Conservation (phyloP, 768 basidiomycete genomes). For the Fomitopsis pulvina region DNA sequence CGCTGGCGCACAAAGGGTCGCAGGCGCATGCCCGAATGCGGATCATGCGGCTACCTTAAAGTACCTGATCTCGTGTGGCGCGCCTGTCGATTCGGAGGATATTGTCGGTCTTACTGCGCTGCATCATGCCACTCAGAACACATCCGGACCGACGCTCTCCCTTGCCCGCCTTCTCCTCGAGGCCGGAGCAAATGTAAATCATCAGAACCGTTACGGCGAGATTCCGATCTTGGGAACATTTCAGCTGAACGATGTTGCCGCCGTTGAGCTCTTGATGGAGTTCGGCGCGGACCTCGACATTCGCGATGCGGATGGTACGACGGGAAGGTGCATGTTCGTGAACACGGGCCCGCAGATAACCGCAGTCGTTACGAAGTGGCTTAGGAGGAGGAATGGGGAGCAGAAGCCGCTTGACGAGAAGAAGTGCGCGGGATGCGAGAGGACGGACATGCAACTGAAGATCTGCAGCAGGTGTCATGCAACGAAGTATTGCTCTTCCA, state of each 20-base stretch:
- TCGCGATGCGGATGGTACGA: conserved; percentile 31
- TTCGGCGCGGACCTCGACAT: conserved; percentile 39
- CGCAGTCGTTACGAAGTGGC: conserved; percentile 39
- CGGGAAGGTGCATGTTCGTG: conserved; percentile 26
- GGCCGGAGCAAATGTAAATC: conserved; percentile 42
- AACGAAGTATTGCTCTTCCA: conserved; percentile 44
- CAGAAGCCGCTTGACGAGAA: conserved; percentile 37
- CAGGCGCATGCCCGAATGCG: conserved; percentile 1
- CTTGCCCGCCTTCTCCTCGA: conserved; percentile 35
- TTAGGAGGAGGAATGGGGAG: conserved; percentile 39
- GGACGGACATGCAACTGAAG: conserved; percentile 28
- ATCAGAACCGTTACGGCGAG: conserved; percentile 42
- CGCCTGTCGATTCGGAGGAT: conserved; percentile 35
- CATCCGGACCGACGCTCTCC: conserved; percentile 16
- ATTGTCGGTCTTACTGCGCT: conserved; percentile 45
- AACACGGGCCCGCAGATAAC: conserved; percentile 37
- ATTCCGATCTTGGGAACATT: conserved; percentile 27
- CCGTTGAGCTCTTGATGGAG: conserved; percentile 42
- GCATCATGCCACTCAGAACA: conserved; percentile 34
- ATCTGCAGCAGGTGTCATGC: conserved; percentile 39
- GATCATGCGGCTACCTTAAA: conserved; percentile 31
- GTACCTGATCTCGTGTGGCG: conserved; percentile 35
- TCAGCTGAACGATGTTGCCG: conserved; percentile 1
- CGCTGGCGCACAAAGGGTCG: conserved; percentile 13
- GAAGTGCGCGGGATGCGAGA: conserved; percentile 35